Percentiles rank a stretch among this genome's conserved stretches.
These are phyloP conservation scores for Apiospora kogelbergensis DNA, from an alignment of 2,329 filamentous ascomycete species.

Conservation along the genomic window DNA sequence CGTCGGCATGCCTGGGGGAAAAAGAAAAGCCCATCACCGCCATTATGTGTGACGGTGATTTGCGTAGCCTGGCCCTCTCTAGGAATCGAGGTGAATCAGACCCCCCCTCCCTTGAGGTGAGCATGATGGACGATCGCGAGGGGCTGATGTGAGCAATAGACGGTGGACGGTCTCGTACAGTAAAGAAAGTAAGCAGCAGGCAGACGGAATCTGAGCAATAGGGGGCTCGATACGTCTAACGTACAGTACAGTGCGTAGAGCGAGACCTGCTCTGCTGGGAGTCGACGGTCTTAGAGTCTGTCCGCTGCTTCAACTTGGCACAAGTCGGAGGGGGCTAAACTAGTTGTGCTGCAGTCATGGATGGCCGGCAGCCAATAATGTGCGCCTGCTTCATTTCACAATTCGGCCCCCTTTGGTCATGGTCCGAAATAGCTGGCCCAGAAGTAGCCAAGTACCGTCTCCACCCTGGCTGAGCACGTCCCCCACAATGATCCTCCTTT, in stretches of 20 bases:
- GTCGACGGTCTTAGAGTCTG: neutral
- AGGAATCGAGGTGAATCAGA: neutral
- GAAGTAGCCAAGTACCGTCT: too few species aligned
- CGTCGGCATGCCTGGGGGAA: neutral
- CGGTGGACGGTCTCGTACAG: too few species aligned
- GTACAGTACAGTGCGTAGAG: slow-evolving; percentile 1
- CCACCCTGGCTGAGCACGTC: neutral
- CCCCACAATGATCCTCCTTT: neutral
- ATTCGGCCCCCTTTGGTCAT: neutral
- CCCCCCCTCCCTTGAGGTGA: neutral
- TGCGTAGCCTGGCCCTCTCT: neutral
- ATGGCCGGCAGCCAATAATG: neutral
- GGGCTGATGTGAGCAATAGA: neutral
- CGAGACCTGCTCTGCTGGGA: neutral
- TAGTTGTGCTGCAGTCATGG: neutral
- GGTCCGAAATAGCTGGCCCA: neutral
- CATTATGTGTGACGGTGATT: neutral
- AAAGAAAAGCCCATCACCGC: neutral
- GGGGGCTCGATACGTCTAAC: neutral
- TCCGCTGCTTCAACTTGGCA: slow-evolving; percentile 1
- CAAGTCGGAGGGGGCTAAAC: neutral
- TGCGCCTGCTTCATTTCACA: neutral
- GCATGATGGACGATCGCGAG: neutral
- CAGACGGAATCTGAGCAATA: neutral
- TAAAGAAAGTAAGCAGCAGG: neutral